These are phyloP conservation scores for Malus hybrid DNA, from an alignment of 331 rosid genomes.

Conservation along the genomic window DNA sequence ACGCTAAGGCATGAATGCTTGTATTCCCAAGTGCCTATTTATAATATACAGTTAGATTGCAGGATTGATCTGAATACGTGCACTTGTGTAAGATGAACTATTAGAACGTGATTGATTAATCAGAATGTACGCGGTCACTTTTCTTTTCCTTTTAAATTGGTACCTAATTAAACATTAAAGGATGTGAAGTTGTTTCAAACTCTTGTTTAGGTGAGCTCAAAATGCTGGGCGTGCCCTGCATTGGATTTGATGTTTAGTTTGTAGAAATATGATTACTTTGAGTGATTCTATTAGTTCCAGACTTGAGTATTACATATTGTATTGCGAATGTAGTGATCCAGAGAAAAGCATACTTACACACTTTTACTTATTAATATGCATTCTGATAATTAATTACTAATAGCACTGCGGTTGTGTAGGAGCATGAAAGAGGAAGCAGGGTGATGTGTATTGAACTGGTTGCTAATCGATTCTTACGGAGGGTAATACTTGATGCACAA, in stretches of 20 bases:
- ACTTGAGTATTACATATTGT: neutral
- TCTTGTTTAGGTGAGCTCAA: neutral
- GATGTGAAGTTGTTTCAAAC: neutral
- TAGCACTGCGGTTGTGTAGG: slow-evolving; percentile 29
- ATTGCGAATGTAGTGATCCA: neutral
- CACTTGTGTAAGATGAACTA: neutral
- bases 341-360: neutral
- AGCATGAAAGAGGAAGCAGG: slow-evolving; percentile 44
- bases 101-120: neutral
- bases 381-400: neutral
- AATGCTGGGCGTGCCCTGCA: neutral
- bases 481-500: slow-evolving; percentile 34
- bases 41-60: neutral
- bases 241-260: neutral
- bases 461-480: slow-evolving; percentile 89
- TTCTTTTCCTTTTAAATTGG: neutral
- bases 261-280: neutral
- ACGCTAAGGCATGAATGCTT: neutral
- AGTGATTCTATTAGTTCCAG: neutral
- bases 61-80: neutral
- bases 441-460: slow-evolving; percentile 89
- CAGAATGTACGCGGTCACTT: neutral
- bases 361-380: neutral
- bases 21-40: neutral
- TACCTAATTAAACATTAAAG: neutral